Evolutionary conservation across 176 grass and related monocot species (phyloP), one percentile per base, ranked within the genome.

Genomic region (Oryza officinalis): DNA sequence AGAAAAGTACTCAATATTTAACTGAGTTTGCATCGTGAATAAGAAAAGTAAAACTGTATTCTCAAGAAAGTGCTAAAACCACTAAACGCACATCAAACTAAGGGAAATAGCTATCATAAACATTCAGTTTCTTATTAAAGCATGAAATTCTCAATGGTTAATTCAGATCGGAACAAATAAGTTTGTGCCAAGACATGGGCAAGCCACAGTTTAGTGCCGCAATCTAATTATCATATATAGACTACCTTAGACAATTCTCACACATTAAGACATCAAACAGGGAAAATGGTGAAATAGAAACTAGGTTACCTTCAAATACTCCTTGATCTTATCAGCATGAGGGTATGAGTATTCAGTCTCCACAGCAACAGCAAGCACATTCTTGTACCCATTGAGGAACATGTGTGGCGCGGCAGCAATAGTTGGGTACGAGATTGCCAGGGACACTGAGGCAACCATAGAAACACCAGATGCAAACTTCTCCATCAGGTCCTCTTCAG

Each of bases 381-480:
- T 96, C 84, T 96, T 96, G 86, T 96, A 96, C 5, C 79, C 94
- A 22, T 96, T 96, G 67, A 96, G 69, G 82, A 96, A 96, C 94
- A 96, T 93, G 78, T 96, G 94, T 0, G 94, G 94, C 0, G 91
- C 94, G 25, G 91, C 94, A 79, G 94, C 94, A 22, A 96, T 79
- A 27, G 94, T 93, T 6, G 91, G 94, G 82, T 93, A 96, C 0
- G 94, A 93, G 27, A 96, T 69, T 1, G 88, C 94, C 67, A 96
- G 68, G 50, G 94, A 93, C 2, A 96, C 86, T 0, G 94, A 86
- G 18, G 94, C 90, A 33, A 93, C 91, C 86, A 96, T 87, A 7
- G 91, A 93, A 9, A 96, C 88, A 77, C 94, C 94, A 23, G 67
- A 71, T 0, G 88, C 83, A 50, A 96, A 96, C 80, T 89, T 96